A percentile compares a stretch with the other conserved stretches of the same genome.
Evolutionary conservation across 495 filamentous ascomycete genomes (phyloP).

Genomic region (Annulohypoxylon bovei): DNA sequence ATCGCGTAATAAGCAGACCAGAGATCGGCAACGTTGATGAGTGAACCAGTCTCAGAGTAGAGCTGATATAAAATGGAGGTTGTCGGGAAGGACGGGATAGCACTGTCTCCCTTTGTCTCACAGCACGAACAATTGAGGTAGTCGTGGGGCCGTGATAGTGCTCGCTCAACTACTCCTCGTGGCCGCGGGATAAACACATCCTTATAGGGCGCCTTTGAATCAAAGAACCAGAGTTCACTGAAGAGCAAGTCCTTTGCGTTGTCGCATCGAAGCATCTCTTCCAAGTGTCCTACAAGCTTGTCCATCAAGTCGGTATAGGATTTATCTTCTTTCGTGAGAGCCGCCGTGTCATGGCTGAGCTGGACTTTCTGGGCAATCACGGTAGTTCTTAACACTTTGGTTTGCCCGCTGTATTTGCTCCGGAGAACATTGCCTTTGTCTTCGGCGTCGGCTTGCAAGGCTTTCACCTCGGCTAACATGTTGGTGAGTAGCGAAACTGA

Average conservation of each 20-base stretch:
- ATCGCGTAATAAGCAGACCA: slow-evolving; percentile 88
- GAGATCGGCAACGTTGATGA: slow-evolving; percentile 89
- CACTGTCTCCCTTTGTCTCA: slow-evolving; percentile 52
- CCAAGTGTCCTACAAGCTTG: slow-evolving; percentile 65
- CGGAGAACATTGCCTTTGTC: slow-evolving; percentile 63
- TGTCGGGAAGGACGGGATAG: slow-evolving; percentile 75
- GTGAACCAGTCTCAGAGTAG: slow-evolving; percentile 85
- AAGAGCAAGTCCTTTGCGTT: slow-evolving; percentile 73
- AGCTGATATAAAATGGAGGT: slow-evolving; percentile 88
- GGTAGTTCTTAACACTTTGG: slow-evolving; percentile 79
- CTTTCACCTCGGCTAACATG: slow-evolving; percentile 52
- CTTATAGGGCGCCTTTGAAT: slow-evolving; percentile 78
- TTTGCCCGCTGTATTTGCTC: slow-evolving; percentile 78
- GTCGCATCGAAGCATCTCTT: slow-evolving; percentile 64
- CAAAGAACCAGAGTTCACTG: slow-evolving; percentile 85
- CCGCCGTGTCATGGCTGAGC: slow-evolving; percentile 80
- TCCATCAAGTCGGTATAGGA: slow-evolving; percentile 81
- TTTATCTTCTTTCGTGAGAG: slow-evolving; percentile 76
- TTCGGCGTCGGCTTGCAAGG: slow-evolving; percentile 53
- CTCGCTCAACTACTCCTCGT: slow-evolving; percentile 81
- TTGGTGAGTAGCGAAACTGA: slow-evolving; percentile 48
- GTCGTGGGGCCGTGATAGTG: slow-evolving; percentile 81
- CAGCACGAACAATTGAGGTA: slow-evolving; percentile 84
- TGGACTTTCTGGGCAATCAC: slow-evolving; percentile 88
- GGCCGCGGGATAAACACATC: slow-evolving; percentile 85